A percentile compares a stretch with the other conserved stretches of the same genome.
Evolutionary conservation across 805 yeast genomes (phyloP).

Genomic region (Wickerhamiella allomyrinae): DNA sequence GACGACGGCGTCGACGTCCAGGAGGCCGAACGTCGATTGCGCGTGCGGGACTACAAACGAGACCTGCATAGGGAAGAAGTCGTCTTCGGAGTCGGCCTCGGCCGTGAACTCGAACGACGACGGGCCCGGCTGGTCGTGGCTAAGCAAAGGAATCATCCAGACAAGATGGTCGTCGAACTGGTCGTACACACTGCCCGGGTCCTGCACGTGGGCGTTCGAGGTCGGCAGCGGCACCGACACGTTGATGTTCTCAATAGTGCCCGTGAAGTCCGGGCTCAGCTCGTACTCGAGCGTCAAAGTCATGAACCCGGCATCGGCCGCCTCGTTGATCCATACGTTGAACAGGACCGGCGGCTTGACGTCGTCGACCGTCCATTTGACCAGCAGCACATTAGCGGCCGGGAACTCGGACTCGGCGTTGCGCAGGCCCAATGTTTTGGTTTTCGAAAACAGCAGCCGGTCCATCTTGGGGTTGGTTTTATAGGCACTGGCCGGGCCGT

Average conservation of each 20-base stretch:
- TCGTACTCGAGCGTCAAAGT: slow-evolving; percentile 86
- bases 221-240: slow-evolving; percentile 56
- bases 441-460: slow-evolving; percentile 46
- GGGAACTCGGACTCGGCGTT: slow-evolving; percentile 77
- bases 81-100: slow-evolving; percentile 64
- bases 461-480: slow-evolving; percentile 97
- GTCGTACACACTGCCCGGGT: slow-evolving; percentile 22
- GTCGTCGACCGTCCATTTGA: slow-evolving; percentile 74
- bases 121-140: slow-evolving; percentile 30
- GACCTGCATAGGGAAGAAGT: slow-evolving; percentile 76
- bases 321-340: slow-evolving; percentile 69
- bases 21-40: slow-evolving; percentile 44
- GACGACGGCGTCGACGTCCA: slow-evolving; percentile 48
- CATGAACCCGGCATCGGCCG: slow-evolving; percentile 38
- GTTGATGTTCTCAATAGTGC: slow-evolving; percentile 37
- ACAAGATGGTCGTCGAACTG: slow-evolving; percentile 60
- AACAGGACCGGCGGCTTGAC: slow-evolving; percentile 51
- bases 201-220: slow-evolving; percentile 36
- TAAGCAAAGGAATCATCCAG: slow-evolving; percentile 44
- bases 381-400: slow-evolving; percentile 75
- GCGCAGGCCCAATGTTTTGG: slow-evolving; percentile 53
- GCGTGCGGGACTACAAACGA: slow-evolving; percentile 35
- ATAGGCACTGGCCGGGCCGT: slow-evolving; percentile 45
- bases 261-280: slow-evolving; percentile 35
- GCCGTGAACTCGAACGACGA: slow-evolving; percentile 73